phyloP scores from a whole-genome alignment of 148 eudicot species.

The Amaranthus cruentus region DNA sequence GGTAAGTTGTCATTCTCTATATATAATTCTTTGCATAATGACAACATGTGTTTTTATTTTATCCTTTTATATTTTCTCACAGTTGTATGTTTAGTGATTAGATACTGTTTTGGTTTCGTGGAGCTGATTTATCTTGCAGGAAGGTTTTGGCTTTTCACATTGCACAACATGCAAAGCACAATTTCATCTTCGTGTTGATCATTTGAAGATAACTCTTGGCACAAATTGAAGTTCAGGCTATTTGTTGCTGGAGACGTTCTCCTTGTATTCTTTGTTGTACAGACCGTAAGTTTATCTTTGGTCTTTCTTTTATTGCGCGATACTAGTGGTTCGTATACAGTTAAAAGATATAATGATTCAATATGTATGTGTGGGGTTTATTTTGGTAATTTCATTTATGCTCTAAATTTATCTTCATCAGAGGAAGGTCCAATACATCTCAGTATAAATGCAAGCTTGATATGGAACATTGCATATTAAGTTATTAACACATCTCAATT shows the following conservation, averaged over 20 bases:
- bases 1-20: constrained; percentile 28
- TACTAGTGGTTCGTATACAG: not conserved
- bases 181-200: constrained; percentile 65
- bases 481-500: no score
- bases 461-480: no score
- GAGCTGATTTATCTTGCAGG: constrained; percentile 36
- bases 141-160: constrained; percentile 94
- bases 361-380: no score
- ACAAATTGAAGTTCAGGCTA: constrained; percentile 72
- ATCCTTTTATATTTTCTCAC: not conserved
- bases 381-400: no score
- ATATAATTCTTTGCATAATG: not conserved
- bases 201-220: constrained; percentile 77
- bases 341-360: no score
- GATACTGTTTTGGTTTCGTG: not conserved
- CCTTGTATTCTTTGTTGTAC: constrained; percentile 82
- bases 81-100: not conserved
- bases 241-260: constrained; percentile 88
- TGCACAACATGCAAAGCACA: constrained; percentile 97
- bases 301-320: not conserved
- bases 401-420: not conserved
- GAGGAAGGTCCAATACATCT: not conserved
- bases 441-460: no score
- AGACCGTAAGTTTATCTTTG: constrained; percentile 53
- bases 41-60: no score